These are phyloP conservation scores for Jackrogersella multiformis DNA, from an alignment of 495 filamentous ascomycete species.

Conservation along the genomic window DNA sequence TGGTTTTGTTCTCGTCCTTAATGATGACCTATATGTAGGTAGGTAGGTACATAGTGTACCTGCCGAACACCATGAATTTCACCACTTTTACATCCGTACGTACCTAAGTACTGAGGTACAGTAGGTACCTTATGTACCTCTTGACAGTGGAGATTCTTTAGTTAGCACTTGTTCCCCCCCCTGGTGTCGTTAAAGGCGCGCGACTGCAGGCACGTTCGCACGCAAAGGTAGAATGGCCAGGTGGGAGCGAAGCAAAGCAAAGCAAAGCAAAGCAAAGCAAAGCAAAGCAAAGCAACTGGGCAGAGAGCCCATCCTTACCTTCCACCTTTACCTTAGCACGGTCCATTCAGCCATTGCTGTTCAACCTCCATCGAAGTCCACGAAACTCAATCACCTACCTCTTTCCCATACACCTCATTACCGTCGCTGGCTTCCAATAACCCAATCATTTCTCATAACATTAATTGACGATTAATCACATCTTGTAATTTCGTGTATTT, in stretches of 20 bases:
- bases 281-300: slow-evolving; percentile 17
- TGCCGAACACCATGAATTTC: too few species aligned
- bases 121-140: slow-evolving; percentile 4
- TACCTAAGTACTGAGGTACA: background rate
- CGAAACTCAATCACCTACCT: slow-evolving; percentile 24
- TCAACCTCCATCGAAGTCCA: slow-evolving; percentile 31
- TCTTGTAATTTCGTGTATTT: background rate
- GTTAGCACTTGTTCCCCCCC: slow-evolving; percentile 16
- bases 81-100: too few species aligned
- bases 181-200: slow-evolving; percentile 23
- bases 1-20: too few species aligned
- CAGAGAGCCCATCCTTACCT: slow-evolving; percentile 6
- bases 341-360: slow-evolving; percentile 31
- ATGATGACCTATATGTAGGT: too few species aligned
- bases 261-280: too few species aligned
- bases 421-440: background rate
- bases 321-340: slow-evolving; percentile 22
- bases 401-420: slow-evolving; percentile 16
- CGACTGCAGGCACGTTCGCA: slow-evolving; percentile 21
- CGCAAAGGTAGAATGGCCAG: too few species aligned
- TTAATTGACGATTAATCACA: background rate
- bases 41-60: too few species aligned
- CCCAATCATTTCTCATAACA: background rate
- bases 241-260: too few species aligned
- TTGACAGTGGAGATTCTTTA: slow-evolving; percentile 4